phyloP scores from a whole-genome alignment of 2,329 filamentous ascomycete species.

The Alternaria dauci region DNA sequence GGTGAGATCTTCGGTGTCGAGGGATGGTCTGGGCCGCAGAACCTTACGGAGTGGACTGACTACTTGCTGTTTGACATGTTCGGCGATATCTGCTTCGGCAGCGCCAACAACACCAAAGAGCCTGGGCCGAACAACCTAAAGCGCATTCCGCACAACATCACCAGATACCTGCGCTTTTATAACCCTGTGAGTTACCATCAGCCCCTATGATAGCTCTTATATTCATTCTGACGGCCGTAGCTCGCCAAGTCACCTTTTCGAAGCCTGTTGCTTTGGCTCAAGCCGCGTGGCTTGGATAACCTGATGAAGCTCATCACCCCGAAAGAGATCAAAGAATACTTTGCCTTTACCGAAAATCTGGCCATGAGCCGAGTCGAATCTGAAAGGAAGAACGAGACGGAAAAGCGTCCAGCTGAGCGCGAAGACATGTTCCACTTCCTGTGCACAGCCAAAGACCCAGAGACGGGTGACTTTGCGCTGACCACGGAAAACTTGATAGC shows the following conservation, averaged over 20 bases:
- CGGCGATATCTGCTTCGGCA: slow-evolving; percentile 37
- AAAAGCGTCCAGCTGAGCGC: slow-evolving; percentile 10
- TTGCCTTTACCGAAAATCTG: slow-evolving; percentile 13
- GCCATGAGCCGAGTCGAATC: slow-evolving; percentile 7
- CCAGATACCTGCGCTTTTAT: slow-evolving; percentile 15
- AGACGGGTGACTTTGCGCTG: slow-evolving; percentile 46
- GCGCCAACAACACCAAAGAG: slow-evolving; percentile 32
- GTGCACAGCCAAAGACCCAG: slow-evolving; percentile 51
- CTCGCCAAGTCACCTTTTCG: slow-evolving; percentile 18
- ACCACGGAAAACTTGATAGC: slow-evolving; percentile 47
- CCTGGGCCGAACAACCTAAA: slow-evolving; percentile 26
- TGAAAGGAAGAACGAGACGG: slow-evolving; percentile 5
- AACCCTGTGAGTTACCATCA: slow-evolving; percentile 10
- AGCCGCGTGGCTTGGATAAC: slow-evolving; percentile 5
- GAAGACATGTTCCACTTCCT: slow-evolving; percentile 54
- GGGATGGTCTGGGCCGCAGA: slow-evolving; percentile 17
- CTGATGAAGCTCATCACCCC: slow-evolving; percentile 12
- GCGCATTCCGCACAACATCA: slow-evolving; percentile 18
- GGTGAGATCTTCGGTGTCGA: background rate
- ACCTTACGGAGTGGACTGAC: slow-evolving; percentile 21
- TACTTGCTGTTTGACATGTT: slow-evolving; percentile 56
- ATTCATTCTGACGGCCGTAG: background rate
- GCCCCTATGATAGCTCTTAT: background rate
- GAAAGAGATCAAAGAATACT: slow-evolving; percentile 12
- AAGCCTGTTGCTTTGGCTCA: slow-evolving; percentile 22